These are phyloP conservation scores for Carnegiea gigantea DNA, from an alignment of 179 eudicot genomes.

Conservation along the genomic window DNA sequence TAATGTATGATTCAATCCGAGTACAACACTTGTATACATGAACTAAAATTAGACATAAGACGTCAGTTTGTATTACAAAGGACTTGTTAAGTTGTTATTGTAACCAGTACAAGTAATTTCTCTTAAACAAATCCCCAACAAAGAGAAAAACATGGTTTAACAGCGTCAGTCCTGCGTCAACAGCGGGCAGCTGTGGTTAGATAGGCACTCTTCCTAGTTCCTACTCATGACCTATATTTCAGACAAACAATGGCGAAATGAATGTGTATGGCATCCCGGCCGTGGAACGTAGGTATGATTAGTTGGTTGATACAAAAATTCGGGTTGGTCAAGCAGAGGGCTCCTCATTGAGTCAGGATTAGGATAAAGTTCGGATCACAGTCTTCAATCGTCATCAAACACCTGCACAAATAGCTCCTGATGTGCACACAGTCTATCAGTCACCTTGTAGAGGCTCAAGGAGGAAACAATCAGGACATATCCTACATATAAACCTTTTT, in stretches of 20 bases:
- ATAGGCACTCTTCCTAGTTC: slow-evolving; percentile 1
- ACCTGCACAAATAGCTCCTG: slow-evolving; percentile 57
- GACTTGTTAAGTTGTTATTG: neutral
- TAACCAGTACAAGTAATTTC: neutral
- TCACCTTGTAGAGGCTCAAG: neutral
- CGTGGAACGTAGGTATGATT: neutral
- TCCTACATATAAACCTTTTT: neutral
- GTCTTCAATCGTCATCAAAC: slow-evolving; percentile 24
- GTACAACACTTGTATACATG: neutral
- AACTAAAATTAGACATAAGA: neutral
- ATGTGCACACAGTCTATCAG: slow-evolving; percentile 22
- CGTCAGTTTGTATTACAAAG: neutral
- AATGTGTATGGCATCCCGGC: neutral
- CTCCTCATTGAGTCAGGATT: slow-evolving; percentile 3
- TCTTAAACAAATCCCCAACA: neutral
- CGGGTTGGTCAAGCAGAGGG: neutral
- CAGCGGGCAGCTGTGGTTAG: neutral
- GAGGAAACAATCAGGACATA: neutral
- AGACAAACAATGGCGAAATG: neutral
- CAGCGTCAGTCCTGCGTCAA: neutral
- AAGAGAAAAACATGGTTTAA: neutral
- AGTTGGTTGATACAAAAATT: neutral
- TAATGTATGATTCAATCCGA: neutral
- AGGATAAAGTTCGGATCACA: neutral
- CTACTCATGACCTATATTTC: neutral